A percentile compares a stretch with the other conserved stretches of the same genome.
These are phyloP conservation scores for Coemansia sp. DNA, from an alignment of 192 early-diverging fungal species.

Conservation along the genomic window DNA sequence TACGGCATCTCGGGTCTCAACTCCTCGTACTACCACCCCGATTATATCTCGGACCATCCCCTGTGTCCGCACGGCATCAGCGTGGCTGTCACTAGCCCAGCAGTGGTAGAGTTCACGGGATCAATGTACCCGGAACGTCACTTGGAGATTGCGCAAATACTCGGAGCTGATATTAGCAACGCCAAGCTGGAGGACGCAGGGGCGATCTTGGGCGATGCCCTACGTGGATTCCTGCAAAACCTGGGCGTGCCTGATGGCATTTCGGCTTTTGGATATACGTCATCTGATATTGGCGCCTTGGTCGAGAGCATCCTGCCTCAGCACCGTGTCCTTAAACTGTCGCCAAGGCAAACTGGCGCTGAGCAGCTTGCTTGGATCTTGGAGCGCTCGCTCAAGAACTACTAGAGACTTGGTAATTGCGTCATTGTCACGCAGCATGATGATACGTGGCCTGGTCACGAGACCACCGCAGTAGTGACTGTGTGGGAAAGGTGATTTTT, in stretches of 20 bases:
- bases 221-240: slow-evolving; percentile 72
- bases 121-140: slow-evolving; percentile 82
- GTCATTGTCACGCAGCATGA: neutral
- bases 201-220: slow-evolving; percentile 68
- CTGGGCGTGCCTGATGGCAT: slow-evolving; percentile 86
- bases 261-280: slow-evolving; percentile 70
- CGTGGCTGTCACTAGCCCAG: slow-evolving; percentile 88
- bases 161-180: slow-evolving; percentile 68
- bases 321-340: slow-evolving; percentile 88
- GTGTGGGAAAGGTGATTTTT: neutral
- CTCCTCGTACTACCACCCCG: slow-evolving; percentile 77
- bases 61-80: slow-evolving; percentile 81
- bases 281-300: slow-evolving; percentile 66
- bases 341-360: slow-evolving; percentile 59
- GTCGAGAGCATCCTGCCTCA: slow-evolving; percentile 88
- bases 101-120: slow-evolving; percentile 85
- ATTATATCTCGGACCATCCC: slow-evolving; percentile 73
- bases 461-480: neutral
- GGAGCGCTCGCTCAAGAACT: slow-evolving; percentile 51
- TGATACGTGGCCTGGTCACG: neutral
- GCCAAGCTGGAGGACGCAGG: slow-evolving; percentile 73
- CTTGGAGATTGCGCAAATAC: slow-evolving; percentile 73
- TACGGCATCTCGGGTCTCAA: slow-evolving; percentile 88
- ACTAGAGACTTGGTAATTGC: slow-evolving; percentile 5
- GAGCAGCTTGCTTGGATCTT: slow-evolving; percentile 47